Base-by-base conservation (phyloP, 192 early-diverging fungal genomes). In the Backusella mclennaniae region DNA sequence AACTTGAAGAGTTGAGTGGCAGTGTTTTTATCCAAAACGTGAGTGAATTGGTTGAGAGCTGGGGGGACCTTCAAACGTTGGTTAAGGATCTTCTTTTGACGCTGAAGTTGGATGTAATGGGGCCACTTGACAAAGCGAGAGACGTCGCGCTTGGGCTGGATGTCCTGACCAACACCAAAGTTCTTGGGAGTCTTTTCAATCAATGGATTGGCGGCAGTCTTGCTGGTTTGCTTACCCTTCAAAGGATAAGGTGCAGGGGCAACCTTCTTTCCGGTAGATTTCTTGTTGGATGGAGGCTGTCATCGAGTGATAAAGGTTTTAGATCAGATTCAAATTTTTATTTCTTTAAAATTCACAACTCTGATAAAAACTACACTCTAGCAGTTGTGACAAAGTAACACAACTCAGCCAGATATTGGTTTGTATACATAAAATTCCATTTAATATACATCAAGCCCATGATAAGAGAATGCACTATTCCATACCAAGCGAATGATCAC, bases 41-140 rank as follows among this genome's bases (percentile, higher is more conserved):
- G 92, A 83, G 95, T 93, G 94, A 99, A 99, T 92, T 99, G 98
- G 94, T 98, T 97, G 90, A 99, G 92, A 66, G 98, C 93, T 21
- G 98, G 98, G 76, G 98, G 98, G 39, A 99, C 98, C 95, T 98
- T 98, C 78, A 99, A 90, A 87, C 98, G 96, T 91, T 96, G 94
- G 84, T 93, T 90, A 73, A 99, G 90, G 87, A 99, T 96, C 88
- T 93, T 92, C 87, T 93, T 94, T 89, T 99, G 98, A 85, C 98
- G 94, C 90, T 99, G 98, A 75, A 98, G 95, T 74, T 95, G 95
- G 78, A 99, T 93, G 85, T 99, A 99, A 82, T 96, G 90, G 84
- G 98, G 98, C 98, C 97, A 98, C 88, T 97, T 97, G 83, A 96
- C 94, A 85, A 95, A 99, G 87, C 97, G 95, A 75, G 94, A 90